phyloP scores from a whole-genome alignment of 2,329 filamentous ascomycete genomes.

The Lecanoromycetidae sp. region DNA sequence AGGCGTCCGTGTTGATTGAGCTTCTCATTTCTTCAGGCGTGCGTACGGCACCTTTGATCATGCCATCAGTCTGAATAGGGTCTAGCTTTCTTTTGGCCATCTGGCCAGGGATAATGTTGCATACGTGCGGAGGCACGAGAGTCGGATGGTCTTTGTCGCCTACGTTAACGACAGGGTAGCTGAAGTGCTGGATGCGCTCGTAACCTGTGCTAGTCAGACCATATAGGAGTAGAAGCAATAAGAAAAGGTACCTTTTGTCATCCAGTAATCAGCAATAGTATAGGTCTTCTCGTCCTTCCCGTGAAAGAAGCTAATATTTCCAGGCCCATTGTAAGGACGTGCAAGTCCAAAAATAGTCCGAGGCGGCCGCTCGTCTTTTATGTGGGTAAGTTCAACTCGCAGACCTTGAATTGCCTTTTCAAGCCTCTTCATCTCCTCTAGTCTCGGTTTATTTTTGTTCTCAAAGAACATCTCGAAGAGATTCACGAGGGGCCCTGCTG shows the following conservation, averaged over 20 bases:
- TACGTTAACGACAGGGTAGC: conserved; percentile 6
- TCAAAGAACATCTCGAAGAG: background rate
- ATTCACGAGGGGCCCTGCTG: background rate
- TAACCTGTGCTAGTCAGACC: background rate
- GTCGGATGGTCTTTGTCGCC: background rate
- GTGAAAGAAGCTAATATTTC: background rate
- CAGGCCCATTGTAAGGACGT: background rate
- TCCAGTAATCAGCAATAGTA: background rate
- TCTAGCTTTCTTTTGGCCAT: conserved; percentile 9
- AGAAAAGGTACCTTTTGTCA: background rate
- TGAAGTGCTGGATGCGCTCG: background rate
- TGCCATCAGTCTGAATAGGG: conserved; percentile 9
- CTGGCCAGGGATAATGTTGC: conserved; percentile 14
- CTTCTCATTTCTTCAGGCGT: background rate
- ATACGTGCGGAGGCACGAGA: conserved; percentile 15
- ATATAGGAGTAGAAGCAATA: no score
- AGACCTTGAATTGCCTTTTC: background rate
- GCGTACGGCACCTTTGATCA: conserved; percentile 14
- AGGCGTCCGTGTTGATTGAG: conserved; percentile 2
- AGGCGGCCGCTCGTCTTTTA: background rate
- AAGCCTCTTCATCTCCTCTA: background rate
- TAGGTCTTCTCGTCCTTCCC: background rate
- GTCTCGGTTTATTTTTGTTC: background rate
- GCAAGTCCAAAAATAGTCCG: background rate
- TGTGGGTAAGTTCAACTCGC: background rate